phyloP scores from a whole-genome alignment of 331 rosid genomes.

The Malus hybrid region DNA sequence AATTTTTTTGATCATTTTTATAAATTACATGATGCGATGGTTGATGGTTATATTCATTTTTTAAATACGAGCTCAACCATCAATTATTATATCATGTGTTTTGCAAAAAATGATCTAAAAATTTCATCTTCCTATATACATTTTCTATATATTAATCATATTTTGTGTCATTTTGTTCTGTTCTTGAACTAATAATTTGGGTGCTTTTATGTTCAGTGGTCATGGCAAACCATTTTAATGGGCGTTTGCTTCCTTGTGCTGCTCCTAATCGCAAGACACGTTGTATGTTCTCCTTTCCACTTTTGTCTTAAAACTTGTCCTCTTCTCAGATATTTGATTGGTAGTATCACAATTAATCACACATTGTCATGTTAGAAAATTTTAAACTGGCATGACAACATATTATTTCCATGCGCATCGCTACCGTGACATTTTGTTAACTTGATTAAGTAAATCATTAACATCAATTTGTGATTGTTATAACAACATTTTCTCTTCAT shows the following conservation, averaged over 20 bases:
- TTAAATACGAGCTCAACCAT: too few species aligned
- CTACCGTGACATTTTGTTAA: too few species aligned
- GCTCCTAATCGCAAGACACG: constrained; percentile 65
- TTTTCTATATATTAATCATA: neutral
- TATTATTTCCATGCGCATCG: rapidly evolving
- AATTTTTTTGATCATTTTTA: too few species aligned
- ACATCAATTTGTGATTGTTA: neutral
- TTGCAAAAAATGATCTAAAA: too few species aligned
- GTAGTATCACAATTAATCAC: too few species aligned
- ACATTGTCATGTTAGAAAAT: too few species aligned
- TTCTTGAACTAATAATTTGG: neutral
- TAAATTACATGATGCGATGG: rapidly evolving
- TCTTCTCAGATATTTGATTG: neutral
- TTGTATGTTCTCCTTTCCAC: constrained; percentile 41
- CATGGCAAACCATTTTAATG: constrained; percentile 90
- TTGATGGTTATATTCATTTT: too few species aligned
- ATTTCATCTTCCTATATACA: neutral
- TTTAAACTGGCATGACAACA: too few species aligned
- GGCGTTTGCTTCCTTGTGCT: constrained; percentile 76
- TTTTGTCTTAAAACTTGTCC: neutral
- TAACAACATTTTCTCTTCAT: neutral
- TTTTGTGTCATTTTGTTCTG: neutral
- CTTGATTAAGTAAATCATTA: neutral
- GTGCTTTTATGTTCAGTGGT: constrained; percentile 62
- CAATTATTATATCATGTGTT: too few species aligned